These are phyloP conservation scores for Microdochium bolleyi DNA, from an alignment of 2,329 filamentous ascomycete species.

Conservation along the genomic window DNA sequence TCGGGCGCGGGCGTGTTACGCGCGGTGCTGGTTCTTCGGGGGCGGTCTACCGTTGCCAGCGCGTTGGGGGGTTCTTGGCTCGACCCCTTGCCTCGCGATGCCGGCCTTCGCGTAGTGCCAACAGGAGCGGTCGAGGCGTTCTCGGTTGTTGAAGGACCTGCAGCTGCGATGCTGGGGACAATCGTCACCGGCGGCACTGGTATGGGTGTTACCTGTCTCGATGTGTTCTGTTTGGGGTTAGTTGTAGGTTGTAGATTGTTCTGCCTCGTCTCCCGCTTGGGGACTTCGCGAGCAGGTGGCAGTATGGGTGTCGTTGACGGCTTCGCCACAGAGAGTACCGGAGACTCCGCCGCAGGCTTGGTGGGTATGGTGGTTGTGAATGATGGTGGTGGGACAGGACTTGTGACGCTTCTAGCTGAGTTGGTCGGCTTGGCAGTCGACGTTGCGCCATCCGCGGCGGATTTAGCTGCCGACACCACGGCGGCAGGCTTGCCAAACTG, in stretches of 20 bases:
- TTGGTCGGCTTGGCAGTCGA: slow-evolving; percentile 1
- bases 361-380: slow-evolving; percentile 26
- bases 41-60: slow-evolving; percentile 38
- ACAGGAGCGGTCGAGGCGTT: slow-evolving; percentile 14
- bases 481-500: slow-evolving; percentile 18
- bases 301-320: slow-evolving; percentile 28
- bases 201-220: slow-evolving; percentile 3
- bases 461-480: neutral
- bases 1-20: slow-evolving; percentile 50
- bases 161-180: slow-evolving; percentile 9
- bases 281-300: slow-evolving; percentile 22
- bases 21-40: slow-evolving; percentile 48
- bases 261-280: slow-evolving; percentile 39
- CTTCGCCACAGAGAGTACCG: slow-evolving; percentile 25
- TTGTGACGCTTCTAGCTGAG: slow-evolving; percentile 3
- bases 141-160: slow-evolving; percentile 29
- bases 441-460: neutral
- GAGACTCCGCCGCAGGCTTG: slow-evolving; percentile 30
- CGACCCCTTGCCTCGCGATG: slow-evolving; percentile 42
- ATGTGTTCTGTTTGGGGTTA: slow-evolving; percentile 17
- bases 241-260: slow-evolving; percentile 21
- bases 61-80: slow-evolving; percentile 42
- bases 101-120: slow-evolving; percentile 33
- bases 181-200: neutral
- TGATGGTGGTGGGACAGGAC: slow-evolving; percentile 14